These are phyloP conservation scores for Hemerocallis citrina DNA, from an alignment of 106 monocot species.

Conservation along the genomic window DNA sequence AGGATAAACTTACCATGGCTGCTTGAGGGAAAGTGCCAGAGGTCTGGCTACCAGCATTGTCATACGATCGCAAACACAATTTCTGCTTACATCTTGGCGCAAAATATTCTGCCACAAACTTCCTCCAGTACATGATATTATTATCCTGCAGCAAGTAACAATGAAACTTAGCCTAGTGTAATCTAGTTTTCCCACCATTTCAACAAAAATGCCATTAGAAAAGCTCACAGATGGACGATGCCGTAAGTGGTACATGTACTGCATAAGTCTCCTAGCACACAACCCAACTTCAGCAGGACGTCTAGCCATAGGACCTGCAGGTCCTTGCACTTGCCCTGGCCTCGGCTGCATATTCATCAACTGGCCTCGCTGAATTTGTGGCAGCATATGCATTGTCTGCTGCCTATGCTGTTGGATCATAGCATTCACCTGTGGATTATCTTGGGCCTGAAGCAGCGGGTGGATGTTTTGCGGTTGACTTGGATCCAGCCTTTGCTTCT, in stretches of 20 bases:
- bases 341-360: constrained; percentile 43
- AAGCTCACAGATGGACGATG: constrained; percentile 59
- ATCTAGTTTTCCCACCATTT: background rate
- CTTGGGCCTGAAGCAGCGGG: constrained; percentile 50
- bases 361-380: constrained; percentile 53
- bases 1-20: constrained; percentile 65
- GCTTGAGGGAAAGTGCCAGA: constrained; percentile 67
- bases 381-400: constrained; percentile 58
- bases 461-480: constrained; percentile 59
- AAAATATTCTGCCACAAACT: constrained; percentile 86
- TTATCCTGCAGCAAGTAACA: constrained; percentile 71
- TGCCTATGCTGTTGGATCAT: constrained; percentile 63
- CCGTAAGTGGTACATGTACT: constrained; percentile 87
- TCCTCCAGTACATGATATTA: constrained; percentile 81
- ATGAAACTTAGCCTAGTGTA: background rate
- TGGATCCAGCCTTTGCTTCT: constrained; percentile 57
- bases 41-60: constrained; percentile 53
- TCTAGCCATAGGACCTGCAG: constrained; percentile 22
- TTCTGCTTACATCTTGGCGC: constrained; percentile 72
- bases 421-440: constrained; percentile 62
- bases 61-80: constrained; percentile 75
- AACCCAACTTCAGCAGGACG: constrained; percentile 46
- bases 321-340: constrained; percentile 36
- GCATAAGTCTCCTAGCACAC: constrained; percentile 77
- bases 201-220: constrained; percentile 1